These are phyloP conservation scores for Dactylonectria macrodidyma DNA, from an alignment of 2,329 filamentous ascomycete species.

Conservation along the genomic window DNA sequence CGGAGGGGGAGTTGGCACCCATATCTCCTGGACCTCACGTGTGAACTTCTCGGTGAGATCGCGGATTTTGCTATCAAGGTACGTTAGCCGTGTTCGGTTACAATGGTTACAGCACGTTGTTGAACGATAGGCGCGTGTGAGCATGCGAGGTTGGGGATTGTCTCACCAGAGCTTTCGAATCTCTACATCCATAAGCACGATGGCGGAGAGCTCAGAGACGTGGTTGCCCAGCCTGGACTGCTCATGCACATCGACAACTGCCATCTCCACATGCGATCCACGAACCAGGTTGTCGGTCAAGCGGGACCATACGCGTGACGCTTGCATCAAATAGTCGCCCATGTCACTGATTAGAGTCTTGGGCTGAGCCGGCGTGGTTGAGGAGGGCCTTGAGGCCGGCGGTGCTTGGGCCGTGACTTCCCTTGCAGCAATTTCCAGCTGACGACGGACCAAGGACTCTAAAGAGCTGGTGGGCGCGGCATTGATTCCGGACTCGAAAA, in stretches of 20 bases:
- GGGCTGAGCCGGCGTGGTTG: slow-evolving; percentile 26
- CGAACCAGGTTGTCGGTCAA: slow-evolving; percentile 53
- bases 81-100: slow-evolving; percentile 33
- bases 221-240: slow-evolving; percentile 42
- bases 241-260: slow-evolving; percentile 48
- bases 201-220: slow-evolving; percentile 48
- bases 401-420: slow-evolving; percentile 36
- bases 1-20: slow-evolving; percentile 42
- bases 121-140: background rate
- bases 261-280: slow-evolving; percentile 52
- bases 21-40: slow-evolving; percentile 52
- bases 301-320: slow-evolving; percentile 52
- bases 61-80: slow-evolving; percentile 50
- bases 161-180: slow-evolving; percentile 54
- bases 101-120: slow-evolving; percentile 4
- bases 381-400: slow-evolving; percentile 14
- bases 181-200: slow-evolving; percentile 52
- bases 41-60: slow-evolving; percentile 54
- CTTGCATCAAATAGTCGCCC: slow-evolving; percentile 55
- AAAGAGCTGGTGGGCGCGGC: slow-evolving; percentile 41
- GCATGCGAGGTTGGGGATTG: background rate
- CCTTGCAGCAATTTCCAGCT: slow-evolving; percentile 46
- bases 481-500: slow-evolving; percentile 51
- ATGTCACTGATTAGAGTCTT: slow-evolving; percentile 52
- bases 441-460: slow-evolving; percentile 48